Evolutionary conservation across 352 stramenopile genomes (phyloP), one percentile per base, ranked within the genome.

Genomic region (Phytopythium oedochilum): DNA sequence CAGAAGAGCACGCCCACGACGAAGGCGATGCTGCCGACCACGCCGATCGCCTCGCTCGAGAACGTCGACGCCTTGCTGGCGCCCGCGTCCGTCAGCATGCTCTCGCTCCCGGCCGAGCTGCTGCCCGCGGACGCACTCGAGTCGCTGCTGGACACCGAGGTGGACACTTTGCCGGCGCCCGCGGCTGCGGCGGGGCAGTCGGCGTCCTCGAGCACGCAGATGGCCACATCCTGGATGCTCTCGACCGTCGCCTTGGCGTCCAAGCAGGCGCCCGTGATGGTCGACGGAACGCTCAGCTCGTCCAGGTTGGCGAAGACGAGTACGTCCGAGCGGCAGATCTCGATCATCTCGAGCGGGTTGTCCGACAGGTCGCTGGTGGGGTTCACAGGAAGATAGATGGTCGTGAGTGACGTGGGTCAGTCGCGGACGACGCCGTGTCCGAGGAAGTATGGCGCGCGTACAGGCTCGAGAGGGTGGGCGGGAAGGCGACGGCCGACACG

Each of bases 1-100:
- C 55, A 73, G n/a, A 81, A 38, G 8, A 84, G 17, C 18, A 80
- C 39, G 14, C 71, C 74, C 6, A 81, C 44, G 5, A 77, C 39
- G 56, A 81, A 79, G 35, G 75, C 73, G n/a, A 63, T 68, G n/a
- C 68, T 66, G 29, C 73, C 73, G 35, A 83, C 78, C n/a, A 83
- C 63, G 0, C 61, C 66, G 23, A 83, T 79, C 17, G 73, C 66
- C 52, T 75, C 67, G 20, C 63, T 66, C 14, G 73, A 81, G 46
- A 83, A 83, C 32, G 63, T 63, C 35, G 60, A 67, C 18, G 60
- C 62, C 11, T 45, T 20, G 22, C 20, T 31, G 23, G 12, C 9
- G 17, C n/a, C 32, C 15, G 34, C 28, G 34, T 55, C 35, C 2
- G 38, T 45, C 15, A 55, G 54, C 18, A 25, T 26, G 29, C 20